Percentiles rank a stretch among this genome's conserved stretches.
These are phyloP conservation scores for Asterophora parasitica DNA, from an alignment of 768 basidiomycete genomes.

Conservation along the genomic window DNA sequence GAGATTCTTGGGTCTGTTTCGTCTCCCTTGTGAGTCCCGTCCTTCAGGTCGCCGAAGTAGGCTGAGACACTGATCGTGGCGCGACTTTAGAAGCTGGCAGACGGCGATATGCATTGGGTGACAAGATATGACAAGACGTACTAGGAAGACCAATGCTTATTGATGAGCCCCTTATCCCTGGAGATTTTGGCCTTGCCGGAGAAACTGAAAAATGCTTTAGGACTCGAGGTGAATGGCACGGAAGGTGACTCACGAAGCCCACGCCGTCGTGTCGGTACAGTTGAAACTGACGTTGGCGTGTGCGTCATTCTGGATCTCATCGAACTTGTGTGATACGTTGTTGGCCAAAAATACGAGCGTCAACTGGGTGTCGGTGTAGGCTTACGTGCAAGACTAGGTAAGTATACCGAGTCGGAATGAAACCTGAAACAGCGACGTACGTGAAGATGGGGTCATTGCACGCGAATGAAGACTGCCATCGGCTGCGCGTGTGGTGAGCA, in stretches of 20 bases:
- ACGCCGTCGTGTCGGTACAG: slow-evolving; percentile 63
- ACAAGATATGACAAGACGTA: slow-evolving; percentile 20
- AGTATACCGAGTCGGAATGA: neutral
- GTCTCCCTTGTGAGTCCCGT: slow-evolving; percentile 82
- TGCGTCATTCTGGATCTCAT: slow-evolving; percentile 69
- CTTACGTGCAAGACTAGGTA: slow-evolving; percentile 26
- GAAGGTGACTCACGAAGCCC: slow-evolving; percentile 52
- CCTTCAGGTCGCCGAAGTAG: slow-evolving; percentile 86
- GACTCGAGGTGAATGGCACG: neutral
- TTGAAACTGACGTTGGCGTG: slow-evolving; percentile 82
- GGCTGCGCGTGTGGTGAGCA: slow-evolving; percentile 70
- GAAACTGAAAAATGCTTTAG: slow-evolving; percentile 36
- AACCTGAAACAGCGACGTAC: slow-evolving; percentile 33
- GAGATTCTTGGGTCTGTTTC: slow-evolving; percentile 74
- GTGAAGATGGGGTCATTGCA: slow-evolving; percentile 71
- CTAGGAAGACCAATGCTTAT: slow-evolving; percentile 59
- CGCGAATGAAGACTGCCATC: slow-evolving; percentile 73
- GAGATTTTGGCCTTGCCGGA: slow-evolving; percentile 67
- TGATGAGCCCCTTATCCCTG: slow-evolving; percentile 58
- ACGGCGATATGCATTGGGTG: neutral
- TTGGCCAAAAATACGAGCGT: slow-evolving; percentile 71
- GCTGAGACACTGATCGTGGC: slow-evolving; percentile 45
- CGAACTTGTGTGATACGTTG: slow-evolving; percentile 66
- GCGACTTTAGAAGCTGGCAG: slow-evolving; percentile 3
- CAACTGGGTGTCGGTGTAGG: slow-evolving; percentile 40